Conservation (phyloP, 1,284 basidiomycete genomes). For the Porogramme epimiltina region DNA sequence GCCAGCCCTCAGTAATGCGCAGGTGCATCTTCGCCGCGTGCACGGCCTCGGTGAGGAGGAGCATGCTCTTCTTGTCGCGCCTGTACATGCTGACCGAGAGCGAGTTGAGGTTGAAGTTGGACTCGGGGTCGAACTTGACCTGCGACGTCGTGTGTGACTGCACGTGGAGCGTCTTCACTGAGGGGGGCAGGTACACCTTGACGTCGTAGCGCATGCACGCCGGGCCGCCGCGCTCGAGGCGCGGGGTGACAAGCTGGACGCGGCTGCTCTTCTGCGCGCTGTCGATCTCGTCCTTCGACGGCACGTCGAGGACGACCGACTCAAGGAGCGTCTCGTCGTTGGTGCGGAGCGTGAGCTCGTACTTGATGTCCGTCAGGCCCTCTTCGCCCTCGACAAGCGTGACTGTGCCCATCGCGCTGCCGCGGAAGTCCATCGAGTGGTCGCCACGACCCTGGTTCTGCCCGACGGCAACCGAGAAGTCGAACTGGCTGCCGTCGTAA, state of each 20-base stretch:
- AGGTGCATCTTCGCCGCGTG: constrained; percentile 41
- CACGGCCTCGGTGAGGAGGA: constrained; percentile 45
- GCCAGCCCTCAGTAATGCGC: constrained; percentile 54
- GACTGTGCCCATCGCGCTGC: constrained; percentile 53
- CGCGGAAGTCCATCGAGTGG: constrained; percentile 49
- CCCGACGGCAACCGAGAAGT: constrained; percentile 42
- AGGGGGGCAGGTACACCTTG: constrained; percentile 49
- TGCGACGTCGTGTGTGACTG: constrained; percentile 44
- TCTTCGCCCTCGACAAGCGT: constrained; percentile 43
- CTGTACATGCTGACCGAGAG: constrained; percentile 47
- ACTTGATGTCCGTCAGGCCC: constrained; percentile 44
- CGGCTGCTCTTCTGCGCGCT: constrained; percentile 37
- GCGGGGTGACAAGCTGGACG: constrained; percentile 35
- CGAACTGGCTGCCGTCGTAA: constrained; percentile 43
- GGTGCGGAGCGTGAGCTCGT: constrained; percentile 49
- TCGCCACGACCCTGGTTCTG: constrained; percentile 30
- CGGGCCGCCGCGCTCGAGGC: constrained; percentile 8
- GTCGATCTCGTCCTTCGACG: constrained; percentile 32
- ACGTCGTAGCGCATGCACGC: constrained; percentile 58
- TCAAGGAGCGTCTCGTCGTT: constrained; percentile 43
- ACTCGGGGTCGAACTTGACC: constrained; percentile 48
- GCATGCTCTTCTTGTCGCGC: constrained; percentile 40
- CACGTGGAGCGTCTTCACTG: constrained; percentile 48
- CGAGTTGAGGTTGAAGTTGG: constrained; percentile 41
- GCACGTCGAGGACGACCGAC: constrained; percentile 35